Evolutionary conservation across 2,329 filamentous ascomycete genomes (phyloP).

Genomic region (Cercospora sp.): DNA sequence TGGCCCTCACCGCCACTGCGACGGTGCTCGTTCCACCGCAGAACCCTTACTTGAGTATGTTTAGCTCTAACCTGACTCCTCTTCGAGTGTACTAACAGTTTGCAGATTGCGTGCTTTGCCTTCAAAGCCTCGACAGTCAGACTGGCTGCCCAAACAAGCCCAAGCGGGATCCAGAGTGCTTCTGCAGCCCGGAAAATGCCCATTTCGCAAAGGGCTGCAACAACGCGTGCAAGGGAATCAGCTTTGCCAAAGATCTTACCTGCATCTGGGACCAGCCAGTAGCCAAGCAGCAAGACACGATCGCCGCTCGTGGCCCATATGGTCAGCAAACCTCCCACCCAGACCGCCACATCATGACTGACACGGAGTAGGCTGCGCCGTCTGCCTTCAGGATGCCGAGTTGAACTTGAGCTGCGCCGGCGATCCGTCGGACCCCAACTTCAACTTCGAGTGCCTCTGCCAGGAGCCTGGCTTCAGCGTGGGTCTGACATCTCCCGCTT

Average conservation of each 20-base stretch:
- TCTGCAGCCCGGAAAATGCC: background rate
- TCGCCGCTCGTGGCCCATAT: background rate
- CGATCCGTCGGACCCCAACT: background rate
- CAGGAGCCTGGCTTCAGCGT: constrained; percentile 1
- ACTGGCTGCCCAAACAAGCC: constrained; percentile 1
- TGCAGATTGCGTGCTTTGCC: constrained; percentile 1
- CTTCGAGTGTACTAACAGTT: background rate
- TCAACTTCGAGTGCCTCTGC: background rate
- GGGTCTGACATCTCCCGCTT: background rate
- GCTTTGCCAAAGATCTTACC: background rate
- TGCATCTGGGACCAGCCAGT: background rate
- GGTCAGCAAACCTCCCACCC: background rate
- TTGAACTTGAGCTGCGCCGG: background rate
- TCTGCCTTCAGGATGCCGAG: background rate
- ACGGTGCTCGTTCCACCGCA: background rate
- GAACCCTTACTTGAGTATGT: background rate
- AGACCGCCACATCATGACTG: background rate
- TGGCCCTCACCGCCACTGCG: background rate
- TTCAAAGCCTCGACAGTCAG: background rate
- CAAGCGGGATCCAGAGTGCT: background rate
- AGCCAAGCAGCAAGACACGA: background rate
- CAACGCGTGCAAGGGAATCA: background rate
- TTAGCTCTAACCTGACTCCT: background rate
- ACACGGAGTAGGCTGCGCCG: background rate
- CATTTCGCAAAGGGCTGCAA: background rate